Conservation (phyloP, 129 eudicot genomes). For the Centrapalus pauciflorus region DNA sequence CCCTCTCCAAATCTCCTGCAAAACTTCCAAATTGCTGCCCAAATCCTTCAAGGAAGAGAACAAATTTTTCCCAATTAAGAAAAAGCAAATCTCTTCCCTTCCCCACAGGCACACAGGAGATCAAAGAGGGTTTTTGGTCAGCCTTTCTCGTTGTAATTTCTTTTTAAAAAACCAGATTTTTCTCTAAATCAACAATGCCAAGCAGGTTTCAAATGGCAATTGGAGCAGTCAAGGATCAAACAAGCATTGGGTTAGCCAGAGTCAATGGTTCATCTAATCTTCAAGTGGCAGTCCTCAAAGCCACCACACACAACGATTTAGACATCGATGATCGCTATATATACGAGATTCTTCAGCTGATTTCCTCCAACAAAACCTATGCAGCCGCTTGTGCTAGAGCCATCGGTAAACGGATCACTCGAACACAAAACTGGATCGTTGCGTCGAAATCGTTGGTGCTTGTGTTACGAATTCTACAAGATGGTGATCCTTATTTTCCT, state of each 20-base stretch:
- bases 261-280: slow-evolving; percentile 42
- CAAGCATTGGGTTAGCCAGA: slow-evolving; percentile 77
- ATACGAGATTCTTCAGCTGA: slow-evolving; percentile 34
- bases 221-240: slow-evolving; percentile 78
- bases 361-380: slow-evolving; percentile 45
- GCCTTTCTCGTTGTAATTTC: too few species aligned
- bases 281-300: slow-evolving; percentile 56
- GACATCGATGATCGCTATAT: slow-evolving; percentile 51
- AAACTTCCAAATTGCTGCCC: background rate
- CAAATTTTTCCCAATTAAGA: background rate
- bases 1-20: slow-evolving; percentile 10
- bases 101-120: too few species aligned
- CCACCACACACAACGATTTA: slow-evolving; percentile 55
- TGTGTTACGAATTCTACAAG: slow-evolving; percentile 59
- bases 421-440: slow-evolving; percentile 63
- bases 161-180: too few species aligned
- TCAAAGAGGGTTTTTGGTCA: too few species aligned
- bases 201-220: slow-evolving; percentile 73
- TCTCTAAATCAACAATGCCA: slow-evolving; percentile 46
- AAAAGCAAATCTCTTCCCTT: background rate
- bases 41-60: slow-evolving; percentile 1
- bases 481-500: slow-evolving; percentile 76
- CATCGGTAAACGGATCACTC: slow-evolving; percentile 52
- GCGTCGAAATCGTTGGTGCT: slow-evolving; percentile 63
- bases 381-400: slow-evolving; percentile 62